These are phyloP conservation scores for Sarocladium strictum DNA, from an alignment of 2,329 filamentous ascomycete genomes.

Conservation along the genomic window DNA sequence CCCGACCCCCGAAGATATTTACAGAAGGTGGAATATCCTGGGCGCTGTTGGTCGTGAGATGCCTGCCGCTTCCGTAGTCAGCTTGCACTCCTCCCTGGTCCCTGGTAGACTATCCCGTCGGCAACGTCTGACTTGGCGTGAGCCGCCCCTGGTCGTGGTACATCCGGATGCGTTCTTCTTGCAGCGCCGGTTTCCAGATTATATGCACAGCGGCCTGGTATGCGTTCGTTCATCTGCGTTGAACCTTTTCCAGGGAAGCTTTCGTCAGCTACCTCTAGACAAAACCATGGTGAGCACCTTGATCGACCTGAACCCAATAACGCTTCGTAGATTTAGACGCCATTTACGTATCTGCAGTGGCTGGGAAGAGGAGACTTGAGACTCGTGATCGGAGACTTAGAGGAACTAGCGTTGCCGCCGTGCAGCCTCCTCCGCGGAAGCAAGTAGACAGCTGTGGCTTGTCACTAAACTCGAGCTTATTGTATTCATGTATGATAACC, in stretches of 20 bases:
- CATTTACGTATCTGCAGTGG: neutral
- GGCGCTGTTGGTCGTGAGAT: neutral
- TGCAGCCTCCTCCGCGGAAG: neutral
- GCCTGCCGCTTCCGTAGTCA: neutral
- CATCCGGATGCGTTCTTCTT: too few relatives aligned
- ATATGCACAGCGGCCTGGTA: too few relatives aligned
- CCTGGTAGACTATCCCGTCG: neutral
- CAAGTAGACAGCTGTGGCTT: neutral
- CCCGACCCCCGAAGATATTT: neutral
- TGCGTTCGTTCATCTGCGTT: too few relatives aligned
- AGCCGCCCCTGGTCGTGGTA: neutral
- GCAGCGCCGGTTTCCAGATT: too few relatives aligned
- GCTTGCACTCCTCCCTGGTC: neutral
- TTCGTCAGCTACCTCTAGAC: too few relatives aligned
- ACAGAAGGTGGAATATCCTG: neutral
- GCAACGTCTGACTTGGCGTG: neutral
- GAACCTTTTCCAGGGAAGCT: too few relatives aligned
- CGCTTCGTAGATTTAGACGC: too few relatives aligned
- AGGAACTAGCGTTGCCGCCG: neutral
- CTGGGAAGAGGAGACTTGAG: neutral
- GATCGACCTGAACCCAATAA: too few relatives aligned
- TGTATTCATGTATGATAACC: too few relatives aligned
- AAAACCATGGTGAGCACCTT: too few relatives aligned
- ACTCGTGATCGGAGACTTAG: neutral
- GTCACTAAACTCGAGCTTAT: neutral